Percentiles rank a stretch among this genome's conserved stretches.
Conservation (phyloP, 306 rosid genomes). For the Dalbergia cultrata region DNA sequence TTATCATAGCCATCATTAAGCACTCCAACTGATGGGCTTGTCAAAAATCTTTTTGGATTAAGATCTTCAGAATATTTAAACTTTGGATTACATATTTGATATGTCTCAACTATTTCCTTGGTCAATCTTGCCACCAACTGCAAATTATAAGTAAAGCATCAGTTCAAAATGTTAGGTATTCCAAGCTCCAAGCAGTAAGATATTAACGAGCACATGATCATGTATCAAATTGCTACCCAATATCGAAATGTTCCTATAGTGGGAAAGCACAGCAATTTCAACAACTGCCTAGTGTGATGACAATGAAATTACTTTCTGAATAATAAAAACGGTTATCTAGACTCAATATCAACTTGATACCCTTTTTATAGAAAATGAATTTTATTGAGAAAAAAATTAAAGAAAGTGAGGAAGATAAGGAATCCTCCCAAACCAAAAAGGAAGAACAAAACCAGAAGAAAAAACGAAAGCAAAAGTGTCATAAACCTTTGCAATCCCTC, state of each 20-base stretch:
- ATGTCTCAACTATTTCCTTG: conserved; percentile 90
- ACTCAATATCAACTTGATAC: too few relatives aligned
- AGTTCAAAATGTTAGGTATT: conserved; percentile 44
- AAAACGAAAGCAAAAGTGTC: neutral
- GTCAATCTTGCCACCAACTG: conserved; percentile 93
- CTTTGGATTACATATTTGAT: conserved; percentile 87
- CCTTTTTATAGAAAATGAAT: neutral
- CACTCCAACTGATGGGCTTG: conserved; percentile 92
- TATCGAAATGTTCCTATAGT: conserved; percentile 19
- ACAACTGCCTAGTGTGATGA: conserved; percentile 2
- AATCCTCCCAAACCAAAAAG: neutral
- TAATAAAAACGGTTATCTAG: neutral
- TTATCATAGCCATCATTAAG: conserved; percentile 94
- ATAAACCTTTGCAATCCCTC: neutral
- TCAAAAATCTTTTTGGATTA: conserved; percentile 93
- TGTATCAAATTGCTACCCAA: conserved; percentile 21
- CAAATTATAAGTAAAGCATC: conserved; percentile 56
- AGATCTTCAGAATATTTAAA: conserved; percentile 93
- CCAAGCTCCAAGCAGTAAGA: conserved; percentile 47
- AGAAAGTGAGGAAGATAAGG: neutral
- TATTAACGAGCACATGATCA: conserved; percentile 12
- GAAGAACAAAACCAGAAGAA: too few relatives aligned
- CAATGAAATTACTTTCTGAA: neutral
- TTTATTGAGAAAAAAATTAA: neutral
- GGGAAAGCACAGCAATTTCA: neutral